Evolutionary conservation across 2,329 filamentous ascomycete species (phyloP), one percentile per base, ranked within the genome.

Genomic region (Sarocladium kiliense): DNA sequence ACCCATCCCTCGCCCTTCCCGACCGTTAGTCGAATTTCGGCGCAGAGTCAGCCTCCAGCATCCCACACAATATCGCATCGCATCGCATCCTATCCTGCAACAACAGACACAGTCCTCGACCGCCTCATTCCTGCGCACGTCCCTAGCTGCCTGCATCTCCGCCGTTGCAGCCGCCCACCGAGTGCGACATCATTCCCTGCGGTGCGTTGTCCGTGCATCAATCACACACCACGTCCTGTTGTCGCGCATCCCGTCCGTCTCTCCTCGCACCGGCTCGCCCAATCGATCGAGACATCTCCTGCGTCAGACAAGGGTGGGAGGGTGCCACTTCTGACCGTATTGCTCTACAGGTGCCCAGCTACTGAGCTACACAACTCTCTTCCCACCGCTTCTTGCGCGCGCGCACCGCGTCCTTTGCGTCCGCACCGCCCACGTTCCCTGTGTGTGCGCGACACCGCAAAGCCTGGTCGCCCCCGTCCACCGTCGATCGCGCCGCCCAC

Each of bases 171-270:
- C 25, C 25, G n/a, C 44, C 47, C 4, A 36, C 47, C 26, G 27
- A 21, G 47, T 51, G 26, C 27, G 47, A 51, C 47, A n/a, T 27
- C 25, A 14, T 47, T 47, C 47, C 47, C 25, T 36, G 47, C n/a
- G 16, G 47, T 51, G 47, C 47, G 47, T 51, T 51, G 47, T 51
- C 30, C 47, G 47, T 51, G 47, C 47, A 51, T 6, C 47, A n/a
- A 27, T 32, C 30, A 34, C 25, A 27, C 26, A 44, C 41, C 19
- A 21, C 41, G 41, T 23, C 21, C 41, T 44, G 41, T 30, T 25
- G 11, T 30, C 26, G 44, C 47, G 27, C 47, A 51, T 51, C 27
- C 26, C 47, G 30, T 51, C 47, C 26, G 23, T 49, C n/a, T 51
- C 27, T 12, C 21, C 18, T 6, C 44, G 18, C 44, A 14, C 10